A percentile compares a stretch with the other conserved stretches of the same genome.
phyloP scores from a whole-genome alignment of 2,329 filamentous ascomycete genomes.

The Mariannaea sp. region DNA sequence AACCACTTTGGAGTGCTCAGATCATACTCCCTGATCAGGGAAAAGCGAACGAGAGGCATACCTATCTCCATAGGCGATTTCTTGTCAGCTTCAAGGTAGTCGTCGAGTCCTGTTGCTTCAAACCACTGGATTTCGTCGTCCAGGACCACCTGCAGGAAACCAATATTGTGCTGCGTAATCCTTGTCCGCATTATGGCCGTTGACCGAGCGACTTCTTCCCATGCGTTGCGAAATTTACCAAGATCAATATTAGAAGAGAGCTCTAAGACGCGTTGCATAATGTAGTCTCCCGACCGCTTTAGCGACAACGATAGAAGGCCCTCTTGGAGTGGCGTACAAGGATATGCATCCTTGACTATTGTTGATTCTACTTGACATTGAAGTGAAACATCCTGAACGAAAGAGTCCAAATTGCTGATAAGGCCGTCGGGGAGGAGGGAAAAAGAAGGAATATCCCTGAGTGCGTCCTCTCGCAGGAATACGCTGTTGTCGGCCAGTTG shows the following conservation, averaged over 20 bases:
- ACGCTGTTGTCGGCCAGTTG: not conserved
- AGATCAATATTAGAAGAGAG: conserved; percentile 5
- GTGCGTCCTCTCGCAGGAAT: not conserved
- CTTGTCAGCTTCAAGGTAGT: not conserved
- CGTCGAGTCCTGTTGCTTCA: not conserved
- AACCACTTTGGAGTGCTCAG: not conserved
- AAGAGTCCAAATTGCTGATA: conserved; percentile 14
- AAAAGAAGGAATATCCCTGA: not conserved
- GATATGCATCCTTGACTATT: conserved; percentile 41
- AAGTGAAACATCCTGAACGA: not conserved
- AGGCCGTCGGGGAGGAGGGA: conserved; percentile 18
- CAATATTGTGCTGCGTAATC: conserved; percentile 9
- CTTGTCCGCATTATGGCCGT: conserved; percentile 20
- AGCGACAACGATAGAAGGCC: conserved; percentile 45
- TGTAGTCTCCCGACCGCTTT: conserved; percentile 45
- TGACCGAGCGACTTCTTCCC: conserved; percentile 13
- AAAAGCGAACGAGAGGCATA: not conserved
- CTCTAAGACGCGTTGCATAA: conserved; percentile 38
- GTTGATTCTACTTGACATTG: not conserved
- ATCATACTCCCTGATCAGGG: not conserved
- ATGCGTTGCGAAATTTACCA: conserved; percentile 12
- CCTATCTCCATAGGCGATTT: not conserved
- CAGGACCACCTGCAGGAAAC: not conserved
- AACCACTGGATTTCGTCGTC: not conserved
- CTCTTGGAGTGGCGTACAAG: conserved; percentile 48